phyloP scores from a whole-genome alignment of 805 yeast species.

The Blastobotrys robertii region DNA sequence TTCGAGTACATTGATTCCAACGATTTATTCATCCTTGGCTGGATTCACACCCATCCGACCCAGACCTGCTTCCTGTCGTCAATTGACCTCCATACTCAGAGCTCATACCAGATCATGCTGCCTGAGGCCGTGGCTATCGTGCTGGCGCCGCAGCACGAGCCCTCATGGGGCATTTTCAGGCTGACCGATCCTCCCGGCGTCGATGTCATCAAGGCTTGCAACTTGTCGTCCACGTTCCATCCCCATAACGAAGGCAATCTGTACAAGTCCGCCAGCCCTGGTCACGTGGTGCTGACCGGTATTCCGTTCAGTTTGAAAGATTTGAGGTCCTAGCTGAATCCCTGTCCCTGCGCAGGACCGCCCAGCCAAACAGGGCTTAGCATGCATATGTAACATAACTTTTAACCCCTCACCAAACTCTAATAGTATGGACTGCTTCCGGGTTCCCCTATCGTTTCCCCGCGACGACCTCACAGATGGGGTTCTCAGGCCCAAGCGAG shows the following conservation, averaged over 20 bases:
- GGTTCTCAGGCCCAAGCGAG: no score
- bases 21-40: slow-evolving; percentile 55
- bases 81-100: slow-evolving; percentile 59
- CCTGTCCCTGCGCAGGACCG: no score
- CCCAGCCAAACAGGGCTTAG: no score
- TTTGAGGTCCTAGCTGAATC: no score
- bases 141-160: slow-evolving; percentile 44
- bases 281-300: slow-evolving; percentile 42
- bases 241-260: slow-evolving; percentile 46
- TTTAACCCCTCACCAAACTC: no score
- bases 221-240: slow-evolving; percentile 42
- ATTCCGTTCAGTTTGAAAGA: slow-evolving; percentile 43
- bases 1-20: slow-evolving; percentile 46
- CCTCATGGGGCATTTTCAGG: slow-evolving; percentile 47
- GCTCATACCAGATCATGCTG: slow-evolving; percentile 58
- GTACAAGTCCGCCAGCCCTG: slow-evolving; percentile 40
- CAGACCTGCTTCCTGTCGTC: slow-evolving; percentile 62
- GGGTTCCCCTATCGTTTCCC: no score
- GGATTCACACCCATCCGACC: slow-evolving; percentile 71
- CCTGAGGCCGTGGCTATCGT: slow-evolving; percentile 63
- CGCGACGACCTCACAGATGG: no score
- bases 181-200: slow-evolving; percentile 60
- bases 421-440: no score
- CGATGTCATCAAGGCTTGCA: slow-evolving; percentile 43
- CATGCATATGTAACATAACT: no score